phyloP scores from a whole-genome alignment of 2,329 filamentous ascomycete genomes.

The Fusarium torreyae region DNA sequence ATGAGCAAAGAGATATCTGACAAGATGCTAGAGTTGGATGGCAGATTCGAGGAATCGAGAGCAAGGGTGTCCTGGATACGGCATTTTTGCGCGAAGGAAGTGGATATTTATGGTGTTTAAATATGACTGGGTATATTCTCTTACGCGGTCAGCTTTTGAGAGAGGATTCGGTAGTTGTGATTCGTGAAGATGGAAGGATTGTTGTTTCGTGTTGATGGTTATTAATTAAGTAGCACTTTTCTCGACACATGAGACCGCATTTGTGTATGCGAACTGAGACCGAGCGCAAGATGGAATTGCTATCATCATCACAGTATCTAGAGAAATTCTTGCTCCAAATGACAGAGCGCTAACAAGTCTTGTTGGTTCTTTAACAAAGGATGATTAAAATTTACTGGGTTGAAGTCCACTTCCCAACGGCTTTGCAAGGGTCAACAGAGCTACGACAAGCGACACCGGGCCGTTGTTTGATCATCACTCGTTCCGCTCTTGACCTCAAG shows the following conservation, averaged over 20 bases:
- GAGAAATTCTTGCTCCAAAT: background rate
- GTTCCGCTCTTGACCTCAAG: background rate
- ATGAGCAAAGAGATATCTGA: conserved; percentile 31
- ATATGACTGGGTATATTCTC: conserved; percentile 17
- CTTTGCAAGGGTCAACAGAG: conserved; percentile 4
- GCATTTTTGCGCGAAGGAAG: conserved; percentile 11
- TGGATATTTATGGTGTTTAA: background rate
- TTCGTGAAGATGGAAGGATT: conserved; percentile 4
- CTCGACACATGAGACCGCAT: background rate
- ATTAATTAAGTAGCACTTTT: background rate
- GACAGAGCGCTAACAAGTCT: background rate
- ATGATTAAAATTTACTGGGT: background rate
- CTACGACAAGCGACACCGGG: conserved; percentile 6
- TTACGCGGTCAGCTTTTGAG: conserved; percentile 4
- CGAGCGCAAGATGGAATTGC: too few species aligned
- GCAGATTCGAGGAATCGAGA: conserved; percentile 1
- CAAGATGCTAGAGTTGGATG: background rate
- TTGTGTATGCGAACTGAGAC: background rate
- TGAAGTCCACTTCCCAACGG: background rate
- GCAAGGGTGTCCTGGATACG: conserved; percentile 31
- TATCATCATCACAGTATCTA: too few species aligned
- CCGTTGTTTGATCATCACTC: conserved; percentile 33
- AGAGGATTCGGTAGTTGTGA: conserved; percentile 11
- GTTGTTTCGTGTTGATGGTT: conserved; percentile 1
- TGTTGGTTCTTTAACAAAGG: background rate